phyloP scores from a whole-genome alignment of 768 basidiomycete genomes.

The Auricularia cornea region DNA sequence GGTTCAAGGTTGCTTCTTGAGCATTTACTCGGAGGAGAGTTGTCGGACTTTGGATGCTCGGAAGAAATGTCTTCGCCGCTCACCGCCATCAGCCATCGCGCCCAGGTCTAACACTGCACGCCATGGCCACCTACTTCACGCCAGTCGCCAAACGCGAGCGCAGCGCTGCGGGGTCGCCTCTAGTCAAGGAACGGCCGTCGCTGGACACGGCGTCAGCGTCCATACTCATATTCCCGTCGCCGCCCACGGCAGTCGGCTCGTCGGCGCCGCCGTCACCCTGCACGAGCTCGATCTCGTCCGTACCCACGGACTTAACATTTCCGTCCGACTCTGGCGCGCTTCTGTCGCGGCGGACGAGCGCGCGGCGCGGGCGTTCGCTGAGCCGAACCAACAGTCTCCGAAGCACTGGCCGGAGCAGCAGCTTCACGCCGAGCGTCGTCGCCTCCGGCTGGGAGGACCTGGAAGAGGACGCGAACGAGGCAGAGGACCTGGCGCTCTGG shows the following conservation, averaged over 20 bases:
- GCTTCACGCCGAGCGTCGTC: neutral
- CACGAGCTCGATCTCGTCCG: neutral
- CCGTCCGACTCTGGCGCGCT: neutral
- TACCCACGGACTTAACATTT: neutral
- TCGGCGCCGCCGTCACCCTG: neutral
- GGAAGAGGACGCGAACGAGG: neutral
- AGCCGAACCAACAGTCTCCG: neutral
- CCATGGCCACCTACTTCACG: neutral
- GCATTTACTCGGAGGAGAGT: too few species aligned
- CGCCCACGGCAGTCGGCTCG: neutral
- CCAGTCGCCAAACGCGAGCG: neutral
- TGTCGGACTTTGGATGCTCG: too few species aligned
- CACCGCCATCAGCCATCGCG: neutral
- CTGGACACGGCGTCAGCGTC: neutral
- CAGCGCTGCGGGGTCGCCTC: neutral
- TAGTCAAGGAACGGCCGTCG: neutral
- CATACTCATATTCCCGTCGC: neutral
- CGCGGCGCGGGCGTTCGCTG: neutral
- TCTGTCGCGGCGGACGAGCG: neutral
- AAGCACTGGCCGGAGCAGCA: neutral
- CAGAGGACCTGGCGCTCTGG: neutral
- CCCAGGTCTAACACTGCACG: neutral
- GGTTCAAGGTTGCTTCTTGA: too few species aligned
- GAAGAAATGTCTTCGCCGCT: too few species aligned
- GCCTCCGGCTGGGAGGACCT: neutral